Evolutionary conservation across 306 rosid genomes (phyloP).

Genomic region (Senna tora): DNA sequence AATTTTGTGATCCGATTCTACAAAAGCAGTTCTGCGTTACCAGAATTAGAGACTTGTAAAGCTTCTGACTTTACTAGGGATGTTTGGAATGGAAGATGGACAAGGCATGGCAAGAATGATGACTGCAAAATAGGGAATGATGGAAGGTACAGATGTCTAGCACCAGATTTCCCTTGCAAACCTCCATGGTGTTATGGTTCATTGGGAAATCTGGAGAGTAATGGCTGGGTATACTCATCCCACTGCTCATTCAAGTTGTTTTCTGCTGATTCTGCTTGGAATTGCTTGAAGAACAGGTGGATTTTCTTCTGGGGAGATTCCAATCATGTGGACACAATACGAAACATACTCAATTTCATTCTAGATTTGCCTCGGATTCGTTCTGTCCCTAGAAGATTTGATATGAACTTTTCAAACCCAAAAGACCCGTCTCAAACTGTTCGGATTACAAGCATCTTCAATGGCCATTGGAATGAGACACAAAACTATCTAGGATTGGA

Average conservation of each 20-base stretch:
- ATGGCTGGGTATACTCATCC: constrained; percentile 96
- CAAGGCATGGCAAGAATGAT: constrained; percentile 80
- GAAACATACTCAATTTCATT: constrained; percentile 77
- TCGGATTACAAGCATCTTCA: constrained; percentile 89
- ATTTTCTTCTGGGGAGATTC: constrained; percentile 98
- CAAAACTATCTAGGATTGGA: constrained; percentile 78
- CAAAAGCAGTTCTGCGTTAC: constrained; percentile 51
- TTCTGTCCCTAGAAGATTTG: constrained; percentile 80
- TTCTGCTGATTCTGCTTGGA: constrained; percentile 76
- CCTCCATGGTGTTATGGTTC: constrained; percentile 89
- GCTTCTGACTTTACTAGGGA: constrained; percentile 68
- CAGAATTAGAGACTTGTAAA: constrained; percentile 54
- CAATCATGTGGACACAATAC: constrained; percentile 85
- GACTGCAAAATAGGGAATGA: constrained; percentile 63
- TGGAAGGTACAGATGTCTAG: constrained; percentile 76
- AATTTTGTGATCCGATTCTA: constrained; percentile 58
- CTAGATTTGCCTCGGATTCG: constrained; percentile 69
- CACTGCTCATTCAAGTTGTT: constrained; percentile 79
- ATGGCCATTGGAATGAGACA: constrained; percentile 95
- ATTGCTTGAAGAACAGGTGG: constrained; percentile 76
- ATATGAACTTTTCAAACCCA: constrained; percentile 76
- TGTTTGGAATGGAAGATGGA: constrained; percentile 91
- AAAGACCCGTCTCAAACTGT: constrained; percentile 68
- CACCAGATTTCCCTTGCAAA: constrained; percentile 63
- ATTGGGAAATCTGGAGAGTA: constrained; percentile 79